These are phyloP conservation scores for Tolypocladium album DNA, from an alignment of 2,329 filamentous ascomycete species.

Conservation along the genomic window DNA sequence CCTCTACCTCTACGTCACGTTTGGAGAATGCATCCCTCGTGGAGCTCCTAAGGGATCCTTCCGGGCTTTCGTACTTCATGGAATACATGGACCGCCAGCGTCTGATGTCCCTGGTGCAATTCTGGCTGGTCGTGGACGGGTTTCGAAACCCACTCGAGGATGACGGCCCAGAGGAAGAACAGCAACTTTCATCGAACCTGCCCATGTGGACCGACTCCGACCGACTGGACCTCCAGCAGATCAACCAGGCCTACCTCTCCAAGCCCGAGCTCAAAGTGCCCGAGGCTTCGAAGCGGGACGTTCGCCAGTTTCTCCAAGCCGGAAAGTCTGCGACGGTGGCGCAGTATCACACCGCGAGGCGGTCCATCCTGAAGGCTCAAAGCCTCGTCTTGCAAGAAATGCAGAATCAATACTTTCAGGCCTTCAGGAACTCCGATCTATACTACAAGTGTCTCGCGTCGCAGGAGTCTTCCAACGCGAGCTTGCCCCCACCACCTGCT, in stretches of 20 bases:
- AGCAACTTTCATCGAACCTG: conserved; percentile 46
- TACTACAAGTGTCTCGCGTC: conserved; percentile 95
- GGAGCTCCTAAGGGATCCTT: conserved; percentile 81
- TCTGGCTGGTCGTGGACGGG: conserved; percentile 96
- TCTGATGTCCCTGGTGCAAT: conserved; percentile 84
- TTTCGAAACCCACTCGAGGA: conserved; percentile 91
- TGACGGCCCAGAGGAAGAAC: conserved; percentile 52
- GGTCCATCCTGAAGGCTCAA: conserved; percentile 72
- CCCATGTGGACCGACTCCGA: conserved; percentile 74
- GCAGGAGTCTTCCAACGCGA: conserved; percentile 53
- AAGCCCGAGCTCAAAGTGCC: conserved; percentile 73
- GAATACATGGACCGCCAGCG: conserved; percentile 94
- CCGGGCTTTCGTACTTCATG: conserved; percentile 97
- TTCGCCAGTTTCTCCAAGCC: conserved; percentile 68
- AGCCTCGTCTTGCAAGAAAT: conserved; percentile 76
- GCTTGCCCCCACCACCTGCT: conserved; percentile 6
- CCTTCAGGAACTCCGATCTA: conserved; percentile 85
- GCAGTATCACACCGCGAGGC: conserved; percentile 75
- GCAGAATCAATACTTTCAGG: conserved; percentile 67
- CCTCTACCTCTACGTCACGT: conserved; percentile 37
- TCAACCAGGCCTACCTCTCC: conserved; percentile 80
- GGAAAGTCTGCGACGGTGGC: conserved; percentile 65
- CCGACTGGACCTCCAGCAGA: conserved; percentile 77
- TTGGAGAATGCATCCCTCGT: conserved; percentile 67
- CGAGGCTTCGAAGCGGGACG: conserved; percentile 54